Base-by-base conservation (phyloP, 2,329 filamentous ascomycete genomes). In the Stagonosporopsis vannaccii region DNA sequence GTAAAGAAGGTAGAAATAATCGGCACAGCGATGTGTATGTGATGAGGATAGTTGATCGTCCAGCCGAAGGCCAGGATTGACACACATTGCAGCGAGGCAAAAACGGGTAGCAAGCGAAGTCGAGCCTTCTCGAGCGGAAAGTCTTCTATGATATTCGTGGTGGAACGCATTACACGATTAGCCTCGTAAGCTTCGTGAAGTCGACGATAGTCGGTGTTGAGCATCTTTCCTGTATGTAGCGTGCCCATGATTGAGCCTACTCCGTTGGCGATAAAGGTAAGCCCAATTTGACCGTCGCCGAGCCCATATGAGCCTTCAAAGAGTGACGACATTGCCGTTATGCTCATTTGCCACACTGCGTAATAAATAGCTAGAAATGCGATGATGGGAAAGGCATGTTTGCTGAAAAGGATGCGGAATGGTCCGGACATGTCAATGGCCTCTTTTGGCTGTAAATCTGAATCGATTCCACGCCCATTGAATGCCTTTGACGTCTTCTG, bases 231-330 rank as follows among this genome's bases (percentile, higher is more conserved):
- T 0, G 78, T 81, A 5, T 79, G 60, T 0, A 84, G 60, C 0
- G 82, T 83, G 0, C 82, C 82, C 2, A 82, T 60, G 57, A 84
- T 82, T 1, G 79, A 82, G 0, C 83, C 82, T 0, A 77, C 75
- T 0, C 83, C 83, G 44, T 84, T 84, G 23, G 81, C 79, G 11
- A 85, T 79, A 55, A 83, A 85, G 0, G 78, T 75, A n/a, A 63
- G 46, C 1, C 58, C 58, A 19, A 59, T 59, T 28, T 61, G 36
- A 6, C 33, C 36, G 22, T 43, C 37, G 30, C 40, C 35, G 7
- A 63, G 46, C 4, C 47, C 26, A 41, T 63, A 63, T 20, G 13
- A 22, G 50, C 0, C 76, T 17, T 23, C 15, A 22, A 2, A 77
- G 19, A 44, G 41, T 17, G 41, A 32, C 2, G 41, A 33, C 41